Evolutionary conservation across 257 asterid genomes (phyloP), one percentile per base, ranked within the genome.

Genomic region (Solanum paucissectum): DNA sequence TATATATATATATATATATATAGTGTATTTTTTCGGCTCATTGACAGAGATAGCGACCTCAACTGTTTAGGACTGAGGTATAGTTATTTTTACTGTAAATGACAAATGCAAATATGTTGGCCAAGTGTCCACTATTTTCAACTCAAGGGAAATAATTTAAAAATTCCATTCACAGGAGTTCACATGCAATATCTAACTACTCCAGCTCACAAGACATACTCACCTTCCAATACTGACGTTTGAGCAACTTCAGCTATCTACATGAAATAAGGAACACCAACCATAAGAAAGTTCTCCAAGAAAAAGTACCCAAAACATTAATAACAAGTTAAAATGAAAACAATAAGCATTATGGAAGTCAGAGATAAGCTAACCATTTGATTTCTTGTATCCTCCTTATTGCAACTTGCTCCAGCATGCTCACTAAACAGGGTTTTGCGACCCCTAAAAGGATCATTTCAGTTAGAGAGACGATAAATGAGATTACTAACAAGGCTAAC

Each of bases 221-320:
- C 91, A 97, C 99, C 98, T 83, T 92, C 96, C 86, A 90, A 85
- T 88, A 94, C 91, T 83, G 95, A 93, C 44, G 69, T 87, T 87
- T 83, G 92, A 86, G 93, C 85, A 21, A 83, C 92, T 86, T 92
- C 93, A 64, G 86, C 86, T 68, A 79, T 91, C 99, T 97, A 94
- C 89, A 91, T 9, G 38, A 52, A 89, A 37, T 83, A 86, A 90
- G 87, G 62, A 69, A 85, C 52, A 64, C 27, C 69, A 82, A 32
- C 42, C 85, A 79, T 27, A 49, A 82, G 85, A 82, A 9, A 29
- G 14, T 18, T 29, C n/a, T 82, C 85, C 85, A 49, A 82, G 42
- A 11, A 49, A 49, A 49, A 18, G 69, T 49, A 46, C 27, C 52
- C 68, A 29, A 44, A 37, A 49, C 85, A 82, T 46, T 8, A 79